phyloP scores from a whole-genome alignment of 139 green algal species.

The Chlamydomonas sp. region DNA sequence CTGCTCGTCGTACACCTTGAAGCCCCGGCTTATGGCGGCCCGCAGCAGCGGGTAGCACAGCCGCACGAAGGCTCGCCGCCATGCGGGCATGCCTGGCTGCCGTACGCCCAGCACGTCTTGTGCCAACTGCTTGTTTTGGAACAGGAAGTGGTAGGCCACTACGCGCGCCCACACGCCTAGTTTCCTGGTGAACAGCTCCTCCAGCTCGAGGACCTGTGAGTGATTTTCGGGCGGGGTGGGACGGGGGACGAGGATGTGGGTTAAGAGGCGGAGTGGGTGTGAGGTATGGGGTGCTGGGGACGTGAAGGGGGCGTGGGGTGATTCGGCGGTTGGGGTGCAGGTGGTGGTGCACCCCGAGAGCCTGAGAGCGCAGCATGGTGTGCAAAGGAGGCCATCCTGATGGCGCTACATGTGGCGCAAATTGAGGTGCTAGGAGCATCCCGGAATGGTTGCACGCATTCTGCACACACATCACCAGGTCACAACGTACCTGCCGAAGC shows the following conservation, averaged over 20 bases:
- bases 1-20: neutral
- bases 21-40: neutral
- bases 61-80: neutral
- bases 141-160: constrained; percentile 20
- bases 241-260: neutral
- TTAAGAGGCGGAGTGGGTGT: neutral
- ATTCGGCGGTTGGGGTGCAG: neutral
- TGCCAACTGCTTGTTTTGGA: constrained; percentile 87
- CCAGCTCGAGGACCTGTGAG: constrained; percentile 1
- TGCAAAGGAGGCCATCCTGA: no score
- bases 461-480: no score
- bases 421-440: no score
- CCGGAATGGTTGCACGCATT: no score
- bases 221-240: no score
- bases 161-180: constrained; percentile 16
- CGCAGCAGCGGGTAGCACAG: neutral
- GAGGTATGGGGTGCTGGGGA: neutral
- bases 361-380: no score
- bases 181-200: constrained; percentile 14
- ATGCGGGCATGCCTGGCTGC: neutral
- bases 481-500: neutral
- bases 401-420: no score
- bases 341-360: no score
- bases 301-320: neutral
- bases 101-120: constrained; percentile 60